phyloP scores from a whole-genome alignment of 2,329 filamentous ascomycete species.

The Uncinocarpus reesii region DNA sequence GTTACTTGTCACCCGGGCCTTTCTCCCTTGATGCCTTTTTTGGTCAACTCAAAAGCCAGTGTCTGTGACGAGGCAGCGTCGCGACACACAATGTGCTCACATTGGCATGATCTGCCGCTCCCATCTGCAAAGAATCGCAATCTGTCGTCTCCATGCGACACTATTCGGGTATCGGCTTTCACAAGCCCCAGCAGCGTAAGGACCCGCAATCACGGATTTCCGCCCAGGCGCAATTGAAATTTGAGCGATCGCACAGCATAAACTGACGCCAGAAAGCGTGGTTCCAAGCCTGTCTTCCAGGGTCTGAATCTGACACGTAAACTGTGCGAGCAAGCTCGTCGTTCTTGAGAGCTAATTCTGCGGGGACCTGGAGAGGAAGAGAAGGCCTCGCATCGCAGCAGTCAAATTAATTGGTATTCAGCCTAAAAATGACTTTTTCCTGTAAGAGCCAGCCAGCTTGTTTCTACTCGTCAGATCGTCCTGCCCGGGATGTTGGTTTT shows the following conservation, averaged over 20 bases:
- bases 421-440: neutral
- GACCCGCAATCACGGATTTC: neutral
- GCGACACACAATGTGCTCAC: no score
- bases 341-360: no score
- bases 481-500: neutral
- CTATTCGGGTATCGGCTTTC: neutral
- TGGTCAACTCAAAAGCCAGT: no score
- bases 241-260: neutral
- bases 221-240: constrained; percentile 1
- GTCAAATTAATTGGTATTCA: neutral
- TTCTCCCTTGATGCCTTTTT: no score
- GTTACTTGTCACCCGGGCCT: no score
- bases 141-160: no score
- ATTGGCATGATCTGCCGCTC: no score
- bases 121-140: no score
- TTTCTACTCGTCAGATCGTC: neutral
- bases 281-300: neutral
- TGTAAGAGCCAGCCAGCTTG: neutral
- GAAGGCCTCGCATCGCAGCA: no score
- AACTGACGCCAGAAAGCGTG: neutral
- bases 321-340: neutral
- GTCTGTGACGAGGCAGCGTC: no score
- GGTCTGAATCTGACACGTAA: constrained; percentile 2
- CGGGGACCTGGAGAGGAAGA: neutral
- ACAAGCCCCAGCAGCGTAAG: neutral